These are phyloP conservation scores for Venturia pyrina DNA, from an alignment of 2,329 filamentous ascomycete genomes.

Conservation along the genomic window DNA sequence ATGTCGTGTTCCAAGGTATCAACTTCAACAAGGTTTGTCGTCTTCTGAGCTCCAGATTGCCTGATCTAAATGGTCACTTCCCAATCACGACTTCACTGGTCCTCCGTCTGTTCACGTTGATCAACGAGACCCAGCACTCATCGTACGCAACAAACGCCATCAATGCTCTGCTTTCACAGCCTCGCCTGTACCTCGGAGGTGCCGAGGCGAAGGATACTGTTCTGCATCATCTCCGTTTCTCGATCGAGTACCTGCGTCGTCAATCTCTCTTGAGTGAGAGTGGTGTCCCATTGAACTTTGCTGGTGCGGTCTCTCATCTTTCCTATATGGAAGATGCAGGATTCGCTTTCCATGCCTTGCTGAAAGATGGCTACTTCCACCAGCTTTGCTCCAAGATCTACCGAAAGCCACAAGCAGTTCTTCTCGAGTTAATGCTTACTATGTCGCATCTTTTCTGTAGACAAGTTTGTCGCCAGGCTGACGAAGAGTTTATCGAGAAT, in stretches of 20 bases:
- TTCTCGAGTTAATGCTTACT: conserved; percentile 56
- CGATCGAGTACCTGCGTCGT: conserved; percentile 65
- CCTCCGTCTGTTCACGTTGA: conserved; percentile 55
- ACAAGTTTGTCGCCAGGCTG: conserved; percentile 37
- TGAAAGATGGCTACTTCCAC: conserved; percentile 62
- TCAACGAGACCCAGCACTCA: conserved; percentile 55
- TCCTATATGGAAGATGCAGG: conserved; percentile 68
- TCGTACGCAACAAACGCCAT: conserved; percentile 52
- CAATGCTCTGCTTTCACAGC: conserved; percentile 59
- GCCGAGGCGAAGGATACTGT: conserved; percentile 57
- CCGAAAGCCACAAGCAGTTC: conserved; percentile 36
- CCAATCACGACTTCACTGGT: conserved; percentile 65
- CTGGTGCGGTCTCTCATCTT: conserved; percentile 58
- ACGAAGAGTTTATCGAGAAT: conserved; percentile 37
- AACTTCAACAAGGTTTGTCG: conserved; percentile 50
- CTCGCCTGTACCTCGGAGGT: conserved; percentile 60
- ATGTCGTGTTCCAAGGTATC: conserved; percentile 68
- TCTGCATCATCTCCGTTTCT: conserved; percentile 68
- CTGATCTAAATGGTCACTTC: conserved; percentile 68
- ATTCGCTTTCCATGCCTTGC: conserved; percentile 66
- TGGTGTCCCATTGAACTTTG: conserved; percentile 62
- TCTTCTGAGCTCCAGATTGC: conserved; percentile 62
- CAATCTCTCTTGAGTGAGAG: conserved; percentile 52
- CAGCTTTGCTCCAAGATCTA: conserved; percentile 50
- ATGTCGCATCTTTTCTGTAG: conserved; percentile 63